These are phyloP conservation scores for Phialocephala sp. DNA, from an alignment of 2,329 filamentous ascomycete species.

Conservation along the genomic window DNA sequence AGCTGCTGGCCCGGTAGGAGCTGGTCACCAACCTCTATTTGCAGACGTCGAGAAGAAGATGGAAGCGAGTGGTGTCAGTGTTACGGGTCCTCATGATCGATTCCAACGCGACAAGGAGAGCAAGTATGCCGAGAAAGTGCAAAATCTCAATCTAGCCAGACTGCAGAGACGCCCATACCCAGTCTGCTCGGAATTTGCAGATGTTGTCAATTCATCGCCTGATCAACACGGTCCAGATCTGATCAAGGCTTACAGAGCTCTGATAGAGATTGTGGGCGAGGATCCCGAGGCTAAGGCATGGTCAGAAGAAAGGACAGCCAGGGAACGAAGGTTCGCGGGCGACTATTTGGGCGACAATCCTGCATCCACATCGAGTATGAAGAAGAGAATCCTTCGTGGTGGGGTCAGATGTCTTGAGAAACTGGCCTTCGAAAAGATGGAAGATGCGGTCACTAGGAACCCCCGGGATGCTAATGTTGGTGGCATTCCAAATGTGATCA, in stretches of 20 bases:
- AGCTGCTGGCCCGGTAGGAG: conserved; percentile 70
- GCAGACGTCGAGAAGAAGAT: conserved; percentile 69
- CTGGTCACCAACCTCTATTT: conserved; percentile 65
- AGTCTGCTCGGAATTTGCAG: conserved; percentile 75
- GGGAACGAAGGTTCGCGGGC: conserved; percentile 75
- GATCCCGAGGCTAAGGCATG: conserved; percentile 62
- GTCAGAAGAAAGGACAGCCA: conserved; percentile 67
- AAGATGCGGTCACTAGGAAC: conserved; percentile 78
- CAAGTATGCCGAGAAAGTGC: conserved; percentile 79
- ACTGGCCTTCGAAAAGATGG: conserved; percentile 79
- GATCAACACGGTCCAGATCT: conserved; percentile 77
- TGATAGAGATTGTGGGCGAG: conserved; percentile 81
- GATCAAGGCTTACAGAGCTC: conserved; percentile 80
- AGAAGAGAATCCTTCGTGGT: conserved; percentile 80
- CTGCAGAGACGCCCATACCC: conserved; percentile 71
- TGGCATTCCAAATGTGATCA: conserved; percentile 84
- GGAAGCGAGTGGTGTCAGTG: conserved; percentile 53
- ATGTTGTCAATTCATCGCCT: conserved; percentile 72
- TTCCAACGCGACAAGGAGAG: conserved; percentile 84
- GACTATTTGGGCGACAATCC: conserved; percentile 79
- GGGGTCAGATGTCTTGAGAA: conserved; percentile 82
- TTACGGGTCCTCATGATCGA: conserved; percentile 68
- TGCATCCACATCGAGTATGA: conserved; percentile 66
- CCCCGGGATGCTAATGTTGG: conserved; percentile 89
- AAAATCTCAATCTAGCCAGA: conserved; percentile 76